Evolutionary conservation across 2,329 filamentous ascomycete genomes (phyloP).

Genomic region (Pseudodiploospora longispora): DNA sequence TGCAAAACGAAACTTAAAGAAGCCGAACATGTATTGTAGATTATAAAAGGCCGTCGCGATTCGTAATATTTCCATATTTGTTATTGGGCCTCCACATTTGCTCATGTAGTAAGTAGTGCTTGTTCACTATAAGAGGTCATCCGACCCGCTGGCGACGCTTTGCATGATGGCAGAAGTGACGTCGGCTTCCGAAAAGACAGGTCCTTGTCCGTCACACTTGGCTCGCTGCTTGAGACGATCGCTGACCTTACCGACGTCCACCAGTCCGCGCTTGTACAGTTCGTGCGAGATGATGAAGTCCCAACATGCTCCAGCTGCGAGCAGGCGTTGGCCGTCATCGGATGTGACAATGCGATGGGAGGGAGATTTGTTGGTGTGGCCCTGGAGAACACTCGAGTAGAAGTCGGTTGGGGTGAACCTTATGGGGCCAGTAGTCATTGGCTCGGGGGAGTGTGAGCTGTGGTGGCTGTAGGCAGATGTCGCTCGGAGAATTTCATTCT

Average conservation of each 20-base stretch:
- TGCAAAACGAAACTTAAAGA: too few relatives aligned
- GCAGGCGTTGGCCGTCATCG: conserved; percentile 57
- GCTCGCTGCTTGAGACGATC: conserved; percentile 67
- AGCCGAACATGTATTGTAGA: too few relatives aligned
- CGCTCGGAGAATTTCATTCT: conserved; percentile 86
- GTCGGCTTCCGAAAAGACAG: conserved; percentile 73
- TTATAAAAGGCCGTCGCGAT: too few relatives aligned
- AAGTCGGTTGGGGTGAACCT: conserved; percentile 66
- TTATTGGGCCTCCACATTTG: too few relatives aligned
- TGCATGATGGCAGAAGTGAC: conserved; percentile 69
- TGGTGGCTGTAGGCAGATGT: conserved; percentile 45
- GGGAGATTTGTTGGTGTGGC: conserved; percentile 54
- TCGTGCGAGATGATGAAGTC: conserved; percentile 79
- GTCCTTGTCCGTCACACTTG: conserved; percentile 78
- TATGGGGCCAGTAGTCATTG: conserved; percentile 58
- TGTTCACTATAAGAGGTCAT: conserved; percentile 53
- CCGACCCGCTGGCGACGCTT: conserved; percentile 67
- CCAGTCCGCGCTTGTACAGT: conserved; percentile 64
- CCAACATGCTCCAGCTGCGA: conserved; percentile 77
- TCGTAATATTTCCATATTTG: too few relatives aligned
- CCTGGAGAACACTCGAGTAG: conserved; percentile 53
- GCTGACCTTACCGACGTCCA: conserved; percentile 76
- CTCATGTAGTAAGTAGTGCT: background rate
- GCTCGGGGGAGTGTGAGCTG: conserved; percentile 35
- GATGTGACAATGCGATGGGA: conserved; percentile 62